Evolutionary conservation across 495 filamentous ascomycete species (phyloP).

Genomic region (Hypomontagnella submonticulosa): DNA sequence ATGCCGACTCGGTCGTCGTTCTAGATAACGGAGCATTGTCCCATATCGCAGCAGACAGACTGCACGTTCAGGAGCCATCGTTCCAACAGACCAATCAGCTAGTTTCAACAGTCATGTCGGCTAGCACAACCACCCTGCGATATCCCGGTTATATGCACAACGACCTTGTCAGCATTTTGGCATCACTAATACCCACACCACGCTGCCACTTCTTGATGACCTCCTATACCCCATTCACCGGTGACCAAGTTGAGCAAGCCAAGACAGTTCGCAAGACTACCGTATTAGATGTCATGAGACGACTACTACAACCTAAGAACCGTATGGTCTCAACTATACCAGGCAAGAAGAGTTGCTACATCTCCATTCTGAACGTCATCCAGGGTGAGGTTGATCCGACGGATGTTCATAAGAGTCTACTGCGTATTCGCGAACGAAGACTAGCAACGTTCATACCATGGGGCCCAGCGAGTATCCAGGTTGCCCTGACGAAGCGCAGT

Average conservation of each 20-base stretch:
- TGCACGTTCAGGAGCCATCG: conserved; percentile 93
- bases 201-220: conserved; percentile 98
- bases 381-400: conserved; percentile 97
- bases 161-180: conserved; percentile 95
- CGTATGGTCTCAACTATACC: conserved; percentile 98
- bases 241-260: conserved; percentile 93
- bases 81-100: conserved; percentile 98
- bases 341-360: conserved; percentile 97
- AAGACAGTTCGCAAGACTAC: conserved; percentile 98
- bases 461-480: conserved; percentile 98
- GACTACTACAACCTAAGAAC: conserved; percentile 96
- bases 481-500: conserved; percentile 94
- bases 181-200: conserved; percentile 93
- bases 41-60: conserved; percentile 90
- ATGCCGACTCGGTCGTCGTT: conserved; percentile 98
- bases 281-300: conserved; percentile 95
- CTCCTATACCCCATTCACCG: conserved; percentile 96
- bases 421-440: conserved; percentile 93
- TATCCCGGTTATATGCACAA: conserved; percentile 99
- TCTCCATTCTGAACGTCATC: conserved; percentile 98
- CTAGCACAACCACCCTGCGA: conserved; percentile 92
- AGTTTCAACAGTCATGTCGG: conserved; percentile 98
- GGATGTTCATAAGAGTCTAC: conserved; percentile 95
- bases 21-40: conserved; percentile 95
- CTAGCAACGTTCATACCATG: conserved; percentile 98